Base-by-base conservation (phyloP, 257 asterid genomes). In the Rehmannia glutinosa region DNA sequence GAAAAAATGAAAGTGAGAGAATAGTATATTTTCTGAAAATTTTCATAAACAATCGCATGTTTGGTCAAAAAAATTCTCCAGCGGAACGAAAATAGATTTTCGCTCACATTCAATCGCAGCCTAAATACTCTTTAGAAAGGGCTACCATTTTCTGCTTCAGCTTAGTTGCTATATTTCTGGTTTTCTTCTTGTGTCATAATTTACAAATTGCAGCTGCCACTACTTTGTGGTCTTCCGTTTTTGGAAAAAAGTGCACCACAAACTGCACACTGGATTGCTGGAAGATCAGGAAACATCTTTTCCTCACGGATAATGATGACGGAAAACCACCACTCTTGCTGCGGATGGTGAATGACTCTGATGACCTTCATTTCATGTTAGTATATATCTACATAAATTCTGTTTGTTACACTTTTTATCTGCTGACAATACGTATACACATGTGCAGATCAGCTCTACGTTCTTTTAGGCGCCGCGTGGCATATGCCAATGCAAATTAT, bases 201-300 rank as follows among this genome's bases (percentile, higher is more conserved):
- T 51, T 62, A 36, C 19, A 49, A 49, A 59, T 38, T 60, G 70
- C 83, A 91, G 98, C 82, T 91, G 11, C 98, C 98, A 8, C 83
- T 91, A 69, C 96, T 91, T 55, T 89, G 95, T 51, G 96, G 98
- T 70, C 90, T 91, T 73, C 91, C 96, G 45, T 85, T 87, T 64
- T 36, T 91, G 74, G 98, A 91, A 84, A 85, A 80, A 83, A 82
- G 87, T 32, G 96, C 88, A 17, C 75, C 91, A 25, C 95, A 83
- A 73, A 87, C 94, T 39, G 96, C 95, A 54, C 96, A 91, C 79
- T 91, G 76, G 96, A 61, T 91, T 69, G 95, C 88, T 47, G 95
- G 95, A 73, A 89, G 92, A 78, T 86, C 98, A 43, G 98, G 98
- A 70, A 87, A 87, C 98, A 91, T 78, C 87, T 91, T 60, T 91